phyloP scores from a whole-genome alignment of 2,329 filamentous ascomycete species.

The Cryphonectria radicalis region DNA sequence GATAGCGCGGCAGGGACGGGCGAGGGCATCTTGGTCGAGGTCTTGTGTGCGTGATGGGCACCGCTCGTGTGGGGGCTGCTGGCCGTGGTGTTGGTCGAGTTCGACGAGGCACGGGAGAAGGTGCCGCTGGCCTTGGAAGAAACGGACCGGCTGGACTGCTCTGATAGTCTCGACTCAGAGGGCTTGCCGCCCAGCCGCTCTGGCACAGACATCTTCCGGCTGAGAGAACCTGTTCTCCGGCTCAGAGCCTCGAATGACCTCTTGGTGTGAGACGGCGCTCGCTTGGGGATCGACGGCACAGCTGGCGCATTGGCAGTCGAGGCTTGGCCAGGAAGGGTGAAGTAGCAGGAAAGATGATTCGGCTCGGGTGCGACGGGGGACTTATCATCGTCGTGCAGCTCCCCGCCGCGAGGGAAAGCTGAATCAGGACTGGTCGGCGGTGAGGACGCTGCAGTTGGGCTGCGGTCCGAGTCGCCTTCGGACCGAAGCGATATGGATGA shows the following conservation, averaged over 20 bases:
- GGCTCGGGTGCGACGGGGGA: conserved; percentile 60
- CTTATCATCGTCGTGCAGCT: conserved; percentile 35
- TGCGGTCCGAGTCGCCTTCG: conserved; percentile 74
- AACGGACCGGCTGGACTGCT: conserved; percentile 55
- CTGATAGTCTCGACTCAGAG: conserved; percentile 56
- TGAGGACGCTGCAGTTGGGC: conserved; percentile 60
- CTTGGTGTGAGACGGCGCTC: conserved; percentile 88
- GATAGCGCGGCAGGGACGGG: conserved; percentile 24
- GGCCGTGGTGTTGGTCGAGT: conserved; percentile 56
- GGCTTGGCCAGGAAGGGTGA: conserved; percentile 56
- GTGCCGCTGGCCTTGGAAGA: conserved; percentile 61
- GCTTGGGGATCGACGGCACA: conserved; percentile 63
- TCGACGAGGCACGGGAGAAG: conserved; percentile 62
- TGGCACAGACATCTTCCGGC: conserved; percentile 48
- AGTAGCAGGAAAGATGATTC: conserved; percentile 71
- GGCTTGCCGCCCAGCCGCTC: conserved; percentile 64
- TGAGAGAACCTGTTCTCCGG: conserved; percentile 54
- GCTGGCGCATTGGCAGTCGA: conserved; percentile 55
- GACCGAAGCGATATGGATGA: conserved; percentile 60
- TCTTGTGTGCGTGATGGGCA: conserved; percentile 35
- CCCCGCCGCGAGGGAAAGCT: conserved; percentile 45
- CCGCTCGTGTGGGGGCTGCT: conserved; percentile 45
- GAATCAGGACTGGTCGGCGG: conserved; percentile 72
- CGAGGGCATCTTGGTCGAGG: conserved; percentile 36
- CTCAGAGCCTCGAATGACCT: conserved; percentile 75